Evolutionary conservation across 108 stramenopile genomes (phyloP).

Genomic region (Epithemia pelagica): DNA sequence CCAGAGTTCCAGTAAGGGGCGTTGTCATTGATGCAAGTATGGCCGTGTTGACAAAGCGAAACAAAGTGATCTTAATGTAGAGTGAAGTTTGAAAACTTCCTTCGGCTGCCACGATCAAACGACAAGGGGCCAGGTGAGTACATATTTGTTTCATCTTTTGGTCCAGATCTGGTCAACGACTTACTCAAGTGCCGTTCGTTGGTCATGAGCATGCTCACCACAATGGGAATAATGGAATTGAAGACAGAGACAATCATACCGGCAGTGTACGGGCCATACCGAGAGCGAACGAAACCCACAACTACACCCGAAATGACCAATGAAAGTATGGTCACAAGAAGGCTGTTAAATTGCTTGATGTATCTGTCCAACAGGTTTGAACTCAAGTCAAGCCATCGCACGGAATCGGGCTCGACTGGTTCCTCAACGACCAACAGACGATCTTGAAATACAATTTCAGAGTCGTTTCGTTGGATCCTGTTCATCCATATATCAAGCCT

Average conservation of each 20-base stretch:
- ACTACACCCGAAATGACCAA: constrained; percentile 30
- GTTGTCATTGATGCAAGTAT: constrained; percentile 40
- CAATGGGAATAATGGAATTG: constrained; percentile 51
- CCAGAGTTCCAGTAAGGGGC: constrained; percentile 34
- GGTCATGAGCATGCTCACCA: constrained; percentile 46
- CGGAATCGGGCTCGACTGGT: constrained; percentile 55
- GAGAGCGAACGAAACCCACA: constrained; percentile 12
- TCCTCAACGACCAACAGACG: constrained; percentile 41
- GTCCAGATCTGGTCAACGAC: too few relatives aligned
- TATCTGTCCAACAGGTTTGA: constrained; percentile 11
- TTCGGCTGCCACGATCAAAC: constrained; percentile 46
- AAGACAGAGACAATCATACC: constrained; percentile 29
- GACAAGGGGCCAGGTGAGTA: too few relatives aligned
- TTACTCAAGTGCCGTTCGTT: constrained; percentile 47
- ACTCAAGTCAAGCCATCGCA: constrained; percentile 50
- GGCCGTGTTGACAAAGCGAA: constrained; percentile 72
- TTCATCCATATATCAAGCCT: constrained; percentile 36
- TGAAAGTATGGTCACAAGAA: constrained; percentile 37
- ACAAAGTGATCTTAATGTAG: constrained; percentile 70
- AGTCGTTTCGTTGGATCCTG: constrained; percentile 24
- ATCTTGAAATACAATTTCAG: constrained; percentile 36
- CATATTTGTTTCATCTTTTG: too few relatives aligned
- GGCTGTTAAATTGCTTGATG: constrained; percentile 26
- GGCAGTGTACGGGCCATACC: constrained; percentile 17
- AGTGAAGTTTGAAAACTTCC: constrained; percentile 51